Evolutionary conservation across 1,139 yeast species (phyloP).

Genomic region (Casaregolazyma suthepensis): DNA sequence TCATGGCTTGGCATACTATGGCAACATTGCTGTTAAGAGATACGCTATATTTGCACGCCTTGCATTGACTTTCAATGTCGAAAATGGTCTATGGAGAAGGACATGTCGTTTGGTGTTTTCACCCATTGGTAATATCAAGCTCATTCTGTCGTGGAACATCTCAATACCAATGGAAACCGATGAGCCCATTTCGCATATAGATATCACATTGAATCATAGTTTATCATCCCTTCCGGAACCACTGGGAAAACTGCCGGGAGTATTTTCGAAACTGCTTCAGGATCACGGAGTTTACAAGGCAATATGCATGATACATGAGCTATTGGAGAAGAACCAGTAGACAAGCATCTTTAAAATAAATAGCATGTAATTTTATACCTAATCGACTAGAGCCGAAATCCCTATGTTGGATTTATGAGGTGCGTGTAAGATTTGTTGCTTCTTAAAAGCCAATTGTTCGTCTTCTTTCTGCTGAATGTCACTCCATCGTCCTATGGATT

Average conservation of each 20-base stretch:
- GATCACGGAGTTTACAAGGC: conserved; percentile 18
- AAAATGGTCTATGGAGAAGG: conserved; percentile 19
- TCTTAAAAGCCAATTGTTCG: not conserved
- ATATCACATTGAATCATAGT: conserved; percentile 1
- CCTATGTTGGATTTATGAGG: not conserved
- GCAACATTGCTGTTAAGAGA: conserved; percentile 18
- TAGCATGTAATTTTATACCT: conserved; percentile 1
- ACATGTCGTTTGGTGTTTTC: conserved; percentile 15
- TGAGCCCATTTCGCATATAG: conserved; percentile 9
- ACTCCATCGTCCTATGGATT: conserved; percentile 24
- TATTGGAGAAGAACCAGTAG: conserved; percentile 4
- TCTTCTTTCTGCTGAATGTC: conserved; percentile 2
- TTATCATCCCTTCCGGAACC: not conserved
- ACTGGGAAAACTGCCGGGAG: conserved; percentile 2
- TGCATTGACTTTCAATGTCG: conserved; percentile 7
- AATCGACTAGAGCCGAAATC: conserved; percentile 12
- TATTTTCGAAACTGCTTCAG: conserved; percentile 15
- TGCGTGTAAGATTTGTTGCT: not conserved
- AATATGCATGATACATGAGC: conserved; percentile 15
- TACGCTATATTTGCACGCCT: conserved; percentile 17
- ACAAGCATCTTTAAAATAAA: not conserved
- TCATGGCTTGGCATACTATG: conserved; percentile 23
- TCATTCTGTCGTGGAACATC: conserved; percentile 17
- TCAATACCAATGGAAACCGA: conserved; percentile 7
- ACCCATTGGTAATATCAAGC: conserved; percentile 5